phyloP scores from a whole-genome alignment of 1,284 basidiomycete species.

The Cryptococcus amylolentus region DNA sequence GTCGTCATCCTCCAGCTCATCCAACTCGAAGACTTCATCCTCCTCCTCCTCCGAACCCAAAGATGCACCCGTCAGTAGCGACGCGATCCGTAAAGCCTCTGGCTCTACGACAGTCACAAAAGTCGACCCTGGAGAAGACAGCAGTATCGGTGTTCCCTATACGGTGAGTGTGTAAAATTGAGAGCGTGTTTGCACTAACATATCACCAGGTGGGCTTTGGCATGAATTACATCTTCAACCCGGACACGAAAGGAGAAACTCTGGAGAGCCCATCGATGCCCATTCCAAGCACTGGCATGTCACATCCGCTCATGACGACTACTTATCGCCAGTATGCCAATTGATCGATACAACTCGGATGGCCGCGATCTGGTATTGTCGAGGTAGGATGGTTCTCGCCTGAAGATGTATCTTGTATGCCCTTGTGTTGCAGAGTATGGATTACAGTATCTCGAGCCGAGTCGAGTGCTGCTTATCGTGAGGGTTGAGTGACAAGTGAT shows the following conservation, averaged over 20 bases:
- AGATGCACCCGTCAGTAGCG: conserved; percentile 5
- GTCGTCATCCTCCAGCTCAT: conserved; percentile 3
- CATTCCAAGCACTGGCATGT: conserved; percentile 29
- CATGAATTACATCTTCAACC: conserved; percentile 37
- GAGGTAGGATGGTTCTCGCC: too few species aligned
- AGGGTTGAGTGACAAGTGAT: too few species aligned
- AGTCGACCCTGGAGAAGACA: conserved; percentile 8
- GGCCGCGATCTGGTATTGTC: too few species aligned
- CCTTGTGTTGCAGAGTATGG: too few species aligned
- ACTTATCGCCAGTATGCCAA: conserved; percentile 25
- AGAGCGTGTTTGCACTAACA: neutral
- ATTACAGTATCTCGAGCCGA: too few species aligned
- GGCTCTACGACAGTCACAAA: conserved; percentile 17
- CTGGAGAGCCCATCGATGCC: conserved; percentile 13
- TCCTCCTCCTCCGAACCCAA: conserved; percentile 15
- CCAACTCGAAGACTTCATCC: conserved; percentile 4
- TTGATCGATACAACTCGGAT: neutral
- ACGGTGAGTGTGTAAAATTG: conserved; percentile 5
- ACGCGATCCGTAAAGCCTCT: conserved; percentile 14
- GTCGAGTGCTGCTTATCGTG: too few species aligned
- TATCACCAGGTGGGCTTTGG: conserved; percentile 28
- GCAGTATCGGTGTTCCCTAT: conserved; percentile 12
- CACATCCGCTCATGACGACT: conserved; percentile 38
- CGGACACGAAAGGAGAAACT: conserved; percentile 10
- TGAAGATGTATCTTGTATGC: too few species aligned